Percentiles rank a stretch among this genome's conserved stretches.
phyloP scores from a whole-genome alignment of 2,329 filamentous ascomycete species.

The Cladosporium sp. region DNA sequence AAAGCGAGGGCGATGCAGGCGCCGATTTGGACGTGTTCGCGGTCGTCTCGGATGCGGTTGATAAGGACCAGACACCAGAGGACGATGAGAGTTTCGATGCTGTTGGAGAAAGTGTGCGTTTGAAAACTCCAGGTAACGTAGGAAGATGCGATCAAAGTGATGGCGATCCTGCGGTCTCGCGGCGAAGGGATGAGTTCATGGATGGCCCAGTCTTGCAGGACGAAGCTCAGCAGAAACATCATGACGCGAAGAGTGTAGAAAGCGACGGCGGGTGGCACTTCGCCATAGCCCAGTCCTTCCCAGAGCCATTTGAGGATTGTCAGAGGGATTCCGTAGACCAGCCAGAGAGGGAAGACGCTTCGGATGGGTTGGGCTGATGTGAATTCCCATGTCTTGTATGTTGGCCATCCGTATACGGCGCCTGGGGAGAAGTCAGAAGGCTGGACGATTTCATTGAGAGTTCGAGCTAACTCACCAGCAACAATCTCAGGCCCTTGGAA shows the following conservation, averaged over 20 bases:
- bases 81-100: slow-evolving; percentile 87
- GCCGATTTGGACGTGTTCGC: slow-evolving; percentile 71
- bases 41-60: slow-evolving; percentile 74
- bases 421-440: slow-evolving; percentile 48
- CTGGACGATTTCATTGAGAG: no score
- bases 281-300: slow-evolving; percentile 75
- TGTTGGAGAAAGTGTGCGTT: slow-evolving; percentile 97
- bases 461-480: slow-evolving; percentile 66
- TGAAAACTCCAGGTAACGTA: slow-evolving; percentile 99
- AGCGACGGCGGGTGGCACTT: slow-evolving; percentile 76
- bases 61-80: slow-evolving; percentile 92
- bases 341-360: slow-evolving; percentile 95
- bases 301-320: slow-evolving; percentile 88
- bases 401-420: slow-evolving; percentile 87
- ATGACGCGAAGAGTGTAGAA: slow-evolving; percentile 85
- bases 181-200: slow-evolving; percentile 81
- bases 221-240: slow-evolving; percentile 95
- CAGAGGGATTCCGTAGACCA: slow-evolving; percentile 91
- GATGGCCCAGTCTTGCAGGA: slow-evolving; percentile 95
- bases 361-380: slow-evolving; percentile 83
- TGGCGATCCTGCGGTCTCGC: slow-evolving; percentile 65
- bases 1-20: slow-evolving; percentile 76
- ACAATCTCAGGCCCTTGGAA: slow-evolving; percentile 98
- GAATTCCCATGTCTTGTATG: slow-evolving; percentile 93
- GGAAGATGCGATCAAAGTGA: slow-evolving; percentile 85